Evolutionary conservation across 2,329 filamentous ascomycete species (phyloP).

Genomic region (Teratosphaeriaceae sp.): DNA sequence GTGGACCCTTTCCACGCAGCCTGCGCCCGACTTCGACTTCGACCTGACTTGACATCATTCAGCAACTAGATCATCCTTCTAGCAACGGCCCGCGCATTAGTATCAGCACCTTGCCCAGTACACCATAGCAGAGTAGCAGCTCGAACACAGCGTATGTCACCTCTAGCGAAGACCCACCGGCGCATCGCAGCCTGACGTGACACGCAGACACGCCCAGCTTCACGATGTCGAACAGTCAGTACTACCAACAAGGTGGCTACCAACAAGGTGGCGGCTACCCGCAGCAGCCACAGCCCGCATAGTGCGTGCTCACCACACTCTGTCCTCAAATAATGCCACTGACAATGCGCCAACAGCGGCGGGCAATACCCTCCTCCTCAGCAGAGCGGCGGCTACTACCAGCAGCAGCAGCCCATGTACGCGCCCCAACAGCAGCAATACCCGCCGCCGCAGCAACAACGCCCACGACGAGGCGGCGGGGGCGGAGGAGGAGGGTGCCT

Average conservation of each 20-base stretch:
- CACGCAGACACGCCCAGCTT: not conserved
- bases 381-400: conserved; percentile 17
- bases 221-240: not conserved
- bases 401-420: not conserved
- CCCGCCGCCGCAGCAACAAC: conserved; percentile 15
- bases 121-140: too few species aligned
- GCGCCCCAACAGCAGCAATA: conserved; percentile 23
- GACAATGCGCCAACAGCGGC: not conserved
- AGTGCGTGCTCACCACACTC: conserved; percentile 14
- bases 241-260: conserved; percentile 12
- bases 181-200: too few species aligned
- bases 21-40: too few species aligned
- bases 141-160: too few species aligned
- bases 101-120: too few species aligned
- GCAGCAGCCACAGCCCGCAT: conserved; percentile 33
- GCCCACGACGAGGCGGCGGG: conserved; percentile 26
- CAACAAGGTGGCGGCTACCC: conserved; percentile 1
- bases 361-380: conserved; percentile 10
- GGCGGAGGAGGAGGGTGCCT: conserved; percentile 44
- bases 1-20: too few species aligned
- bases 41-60: too few species aligned
- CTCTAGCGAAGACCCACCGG: too few species aligned
- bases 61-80: too few species aligned
- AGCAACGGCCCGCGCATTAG: too few species aligned
- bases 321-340: not conserved